Evolutionary conservation across 306 rosid species (phyloP).

Genomic region (Alnus glutinosa): DNA sequence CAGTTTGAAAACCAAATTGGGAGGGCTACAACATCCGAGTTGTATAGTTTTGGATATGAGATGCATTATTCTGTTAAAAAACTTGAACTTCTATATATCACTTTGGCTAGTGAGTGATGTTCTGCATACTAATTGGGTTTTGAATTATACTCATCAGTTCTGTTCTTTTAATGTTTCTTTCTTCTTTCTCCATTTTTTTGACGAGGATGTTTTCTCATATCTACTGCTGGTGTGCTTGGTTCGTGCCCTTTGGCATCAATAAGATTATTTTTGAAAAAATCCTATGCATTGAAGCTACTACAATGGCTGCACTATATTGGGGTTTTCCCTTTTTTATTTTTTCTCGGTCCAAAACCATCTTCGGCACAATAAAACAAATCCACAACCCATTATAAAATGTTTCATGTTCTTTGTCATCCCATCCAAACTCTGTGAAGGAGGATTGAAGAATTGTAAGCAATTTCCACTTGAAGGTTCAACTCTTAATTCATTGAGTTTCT

Average conservation of each 20-base stretch:
- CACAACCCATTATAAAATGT: background rate
- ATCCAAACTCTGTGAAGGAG: too few relatives aligned
- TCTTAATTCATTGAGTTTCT: background rate
- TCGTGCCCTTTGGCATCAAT: too few relatives aligned
- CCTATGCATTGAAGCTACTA: background rate
- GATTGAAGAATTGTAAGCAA: background rate
- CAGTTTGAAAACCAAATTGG: too few relatives aligned
- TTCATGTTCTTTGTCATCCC: background rate
- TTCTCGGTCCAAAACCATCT: background rate
- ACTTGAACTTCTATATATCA: too few relatives aligned
- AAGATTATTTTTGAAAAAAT: background rate
- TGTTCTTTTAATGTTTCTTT: too few relatives aligned
- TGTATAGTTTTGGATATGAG: too few relatives aligned
- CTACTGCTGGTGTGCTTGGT: background rate
- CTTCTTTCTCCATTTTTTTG: constrained; percentile 12
- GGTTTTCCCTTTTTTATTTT: background rate
- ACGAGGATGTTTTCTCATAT: background rate
- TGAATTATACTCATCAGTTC: too few relatives aligned
- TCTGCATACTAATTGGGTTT: too few relatives aligned
- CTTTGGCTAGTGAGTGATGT: too few relatives aligned
- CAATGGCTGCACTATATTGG: background rate
- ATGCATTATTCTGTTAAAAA: too few relatives aligned
- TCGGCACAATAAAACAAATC: background rate
- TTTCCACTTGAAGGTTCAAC: background rate
- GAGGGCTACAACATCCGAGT: too few relatives aligned